Conservation (phyloP, 164 flowering plant species). For the Paratinospora sagittata region DNA sequence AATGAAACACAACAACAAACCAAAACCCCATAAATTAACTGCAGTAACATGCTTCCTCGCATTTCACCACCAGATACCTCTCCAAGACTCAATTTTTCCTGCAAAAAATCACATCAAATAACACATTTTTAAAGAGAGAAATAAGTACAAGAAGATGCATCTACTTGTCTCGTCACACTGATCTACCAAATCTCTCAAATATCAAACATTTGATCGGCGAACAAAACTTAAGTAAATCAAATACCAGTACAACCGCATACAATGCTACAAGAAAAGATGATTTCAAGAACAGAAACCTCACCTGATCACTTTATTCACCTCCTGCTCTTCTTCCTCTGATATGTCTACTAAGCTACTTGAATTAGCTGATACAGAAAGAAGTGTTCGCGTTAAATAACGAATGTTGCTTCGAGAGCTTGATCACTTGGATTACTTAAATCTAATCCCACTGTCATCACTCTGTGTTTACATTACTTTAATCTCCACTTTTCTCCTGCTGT, state of each 20-base stretch:
- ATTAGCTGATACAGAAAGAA: neutral
- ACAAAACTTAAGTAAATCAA: too few relatives aligned
- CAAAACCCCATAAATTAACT: constrained; percentile 27
- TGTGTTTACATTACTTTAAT: neutral
- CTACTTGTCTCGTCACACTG: too few relatives aligned
- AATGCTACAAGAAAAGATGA: neutral
- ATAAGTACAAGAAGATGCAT: too few relatives aligned
- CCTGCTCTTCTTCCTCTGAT: neutral
- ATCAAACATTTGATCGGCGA: neutral
- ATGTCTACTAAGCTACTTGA: too few relatives aligned
- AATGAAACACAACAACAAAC: constrained; percentile 33
- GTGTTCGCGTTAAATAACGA: neutral
- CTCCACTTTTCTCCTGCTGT: neutral
- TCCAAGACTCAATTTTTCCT: neutral
- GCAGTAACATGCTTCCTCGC: constrained; percentile 20
- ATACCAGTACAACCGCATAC: neutral
- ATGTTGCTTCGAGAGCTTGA: neutral
- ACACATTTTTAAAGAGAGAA: too few relatives aligned
- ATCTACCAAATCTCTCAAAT: neutral
- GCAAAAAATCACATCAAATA: too few relatives aligned
- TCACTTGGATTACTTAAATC: neutral
- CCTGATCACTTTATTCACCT: neutral
- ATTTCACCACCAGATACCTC: constrained; percentile 12
- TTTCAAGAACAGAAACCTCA: neutral
- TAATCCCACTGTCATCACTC: too few relatives aligned